These are phyloP conservation scores for Ophiostoma sp. DNA, from an alignment of 2,329 filamentous ascomycete species.

Conservation along the genomic window DNA sequence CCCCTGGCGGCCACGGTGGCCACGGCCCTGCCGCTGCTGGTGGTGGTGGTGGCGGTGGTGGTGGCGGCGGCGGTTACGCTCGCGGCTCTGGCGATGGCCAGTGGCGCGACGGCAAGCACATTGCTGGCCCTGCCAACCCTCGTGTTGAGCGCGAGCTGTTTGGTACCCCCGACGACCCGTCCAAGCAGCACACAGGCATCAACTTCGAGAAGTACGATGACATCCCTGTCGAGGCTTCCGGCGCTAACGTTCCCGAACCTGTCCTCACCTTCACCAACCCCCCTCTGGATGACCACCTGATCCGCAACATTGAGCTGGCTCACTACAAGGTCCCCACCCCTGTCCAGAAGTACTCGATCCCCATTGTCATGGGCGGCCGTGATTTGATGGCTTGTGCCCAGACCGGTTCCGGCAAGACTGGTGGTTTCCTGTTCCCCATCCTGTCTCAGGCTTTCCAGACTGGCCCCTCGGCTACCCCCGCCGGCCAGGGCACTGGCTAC, in stretches of 20 bases:
- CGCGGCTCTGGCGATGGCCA: slow-evolving; percentile 89
- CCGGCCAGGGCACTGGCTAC: slow-evolving; percentile 62
- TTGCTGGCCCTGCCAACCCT: slow-evolving; percentile 80
- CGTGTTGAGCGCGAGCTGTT: slow-evolving; percentile 95
- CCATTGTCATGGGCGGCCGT: slow-evolving; percentile 95
- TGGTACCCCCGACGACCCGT: slow-evolving; percentile 76
- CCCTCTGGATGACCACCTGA: slow-evolving; percentile 87
- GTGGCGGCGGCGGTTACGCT: slow-evolving; percentile 50
- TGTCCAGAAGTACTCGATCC: slow-evolving; percentile 98
- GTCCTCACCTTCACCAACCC: slow-evolving; percentile 89
- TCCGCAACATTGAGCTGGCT: slow-evolving; percentile 88
- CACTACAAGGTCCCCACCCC: slow-evolving; percentile 95
- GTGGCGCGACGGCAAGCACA: slow-evolving; percentile 96
- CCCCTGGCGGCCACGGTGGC: slow-evolving; percentile 36
- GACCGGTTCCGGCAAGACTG: slow-evolving; percentile 99
- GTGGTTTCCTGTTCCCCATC: slow-evolving; percentile 98
- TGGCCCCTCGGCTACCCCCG: slow-evolving; percentile 68
- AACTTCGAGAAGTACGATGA: slow-evolving; percentile 99
- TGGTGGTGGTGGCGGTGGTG: slow-evolving; percentile 34
- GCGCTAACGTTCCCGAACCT: slow-evolving; percentile 86
- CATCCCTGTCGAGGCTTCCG: slow-evolving; percentile 96
- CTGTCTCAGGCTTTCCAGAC: slow-evolving; percentile 94
- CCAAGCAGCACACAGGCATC: slow-evolving; percentile 96
- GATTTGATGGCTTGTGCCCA: slow-evolving; percentile 99
- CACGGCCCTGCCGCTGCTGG: slow-evolving; percentile 17